Conservation (phyloP, 2,329 filamentous ascomycete species). For the Penicillium glabrum region DNA sequence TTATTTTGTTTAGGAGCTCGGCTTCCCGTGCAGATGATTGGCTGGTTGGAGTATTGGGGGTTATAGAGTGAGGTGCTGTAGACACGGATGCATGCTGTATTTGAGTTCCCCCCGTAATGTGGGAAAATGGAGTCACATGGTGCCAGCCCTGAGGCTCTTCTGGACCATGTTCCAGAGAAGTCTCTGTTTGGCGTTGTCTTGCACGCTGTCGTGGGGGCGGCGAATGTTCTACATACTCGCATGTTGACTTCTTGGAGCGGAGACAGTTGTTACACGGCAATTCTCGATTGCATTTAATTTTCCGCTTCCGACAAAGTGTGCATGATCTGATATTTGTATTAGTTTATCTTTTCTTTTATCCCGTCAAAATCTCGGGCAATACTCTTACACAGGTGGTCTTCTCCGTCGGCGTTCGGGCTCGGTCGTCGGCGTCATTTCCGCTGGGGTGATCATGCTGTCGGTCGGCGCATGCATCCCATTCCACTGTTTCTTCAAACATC, state of each 20-base stretch:
- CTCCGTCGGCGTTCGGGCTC: conserved; percentile 39
- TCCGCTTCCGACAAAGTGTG: conserved; percentile 59
- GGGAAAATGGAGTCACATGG: not conserved
- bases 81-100: conserved; percentile 7
- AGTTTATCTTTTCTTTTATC: conserved; percentile 1
- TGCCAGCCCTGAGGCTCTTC: not conserved
- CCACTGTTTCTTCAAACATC: not conserved
- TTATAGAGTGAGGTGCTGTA: conserved; percentile 7
- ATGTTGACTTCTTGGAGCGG: conserved; percentile 35
- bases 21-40: conserved; percentile 32
- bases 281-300: conserved; percentile 62
- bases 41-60: conserved; percentile 23
- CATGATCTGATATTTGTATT: conserved; percentile 47
- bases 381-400: conserved; percentile 46
- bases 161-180: not conserved
- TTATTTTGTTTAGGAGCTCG: conserved; percentile 43
- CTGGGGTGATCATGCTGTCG: not conserved
- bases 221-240: conserved; percentile 13
- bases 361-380: not conserved
- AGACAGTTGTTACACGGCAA: conserved; percentile 61
- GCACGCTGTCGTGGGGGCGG: conserved; percentile 4
- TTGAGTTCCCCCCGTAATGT: not conserved
- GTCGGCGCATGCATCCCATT: not conserved
- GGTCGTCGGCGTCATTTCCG: conserved; percentile 14
- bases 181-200: not conserved